Conservation (phyloP, 768 basidiomycete genomes). For the Russula sp. region DNA sequence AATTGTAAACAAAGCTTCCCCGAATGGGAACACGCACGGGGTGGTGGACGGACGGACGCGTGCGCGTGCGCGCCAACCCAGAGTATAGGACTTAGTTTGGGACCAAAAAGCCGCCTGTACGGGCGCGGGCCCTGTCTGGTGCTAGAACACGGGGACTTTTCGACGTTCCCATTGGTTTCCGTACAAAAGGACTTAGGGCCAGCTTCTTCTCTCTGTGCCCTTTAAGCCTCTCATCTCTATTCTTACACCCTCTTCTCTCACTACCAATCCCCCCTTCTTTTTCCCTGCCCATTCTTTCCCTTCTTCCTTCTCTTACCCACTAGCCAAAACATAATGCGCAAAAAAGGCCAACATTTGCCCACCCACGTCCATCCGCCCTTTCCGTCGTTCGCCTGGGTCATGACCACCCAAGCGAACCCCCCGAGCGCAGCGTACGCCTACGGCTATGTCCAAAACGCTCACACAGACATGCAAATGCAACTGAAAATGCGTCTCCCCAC, state of each 20-base stretch:
- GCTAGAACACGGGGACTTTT: background rate
- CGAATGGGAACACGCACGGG: background rate
- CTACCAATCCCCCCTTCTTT: no score
- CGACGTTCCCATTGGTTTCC: no score
- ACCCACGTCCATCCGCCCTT: slow-evolving; percentile 10
- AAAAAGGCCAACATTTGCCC: background rate
- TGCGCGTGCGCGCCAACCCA: background rate
- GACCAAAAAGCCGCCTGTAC: background rate
- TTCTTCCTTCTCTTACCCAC: background rate
- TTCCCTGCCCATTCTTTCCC: no score
- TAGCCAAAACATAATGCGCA: background rate
- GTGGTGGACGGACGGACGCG: background rate
- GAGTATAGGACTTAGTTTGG: background rate
- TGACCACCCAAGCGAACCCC: slow-evolving; percentile 13
- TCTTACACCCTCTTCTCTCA: no score
- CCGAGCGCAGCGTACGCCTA: background rate
- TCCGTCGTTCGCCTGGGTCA: slow-evolving; percentile 17
- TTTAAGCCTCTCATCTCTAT: no score
- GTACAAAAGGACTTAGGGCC: no score
- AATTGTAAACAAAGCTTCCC: background rate
- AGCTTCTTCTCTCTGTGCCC: no score
- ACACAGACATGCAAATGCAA: background rate
- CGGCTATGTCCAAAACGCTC: slow-evolving; percentile 11
- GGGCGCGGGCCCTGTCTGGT: background rate
- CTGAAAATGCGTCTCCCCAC: no score